Percentiles rank a stretch among this genome's conserved stretches.
Conservation (phyloP, 139 green algal genomes). For the Chlorella sp. region DNA sequence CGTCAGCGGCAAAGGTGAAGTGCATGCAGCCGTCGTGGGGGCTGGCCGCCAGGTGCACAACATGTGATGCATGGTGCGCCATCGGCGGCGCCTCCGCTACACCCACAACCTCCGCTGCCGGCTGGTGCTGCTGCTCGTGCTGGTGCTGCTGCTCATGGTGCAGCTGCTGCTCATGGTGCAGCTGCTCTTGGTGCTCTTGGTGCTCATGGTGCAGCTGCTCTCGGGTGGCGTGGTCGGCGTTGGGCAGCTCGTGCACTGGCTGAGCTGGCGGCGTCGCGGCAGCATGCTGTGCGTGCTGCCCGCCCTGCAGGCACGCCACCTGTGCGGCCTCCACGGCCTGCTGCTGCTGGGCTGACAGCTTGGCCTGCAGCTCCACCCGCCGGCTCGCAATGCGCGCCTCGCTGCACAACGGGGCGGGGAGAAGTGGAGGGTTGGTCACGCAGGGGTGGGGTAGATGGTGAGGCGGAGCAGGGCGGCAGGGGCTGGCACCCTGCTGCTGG, state of each 20-base stretch:
- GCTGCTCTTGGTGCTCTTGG: too few relatives aligned
- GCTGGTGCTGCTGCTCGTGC: too few relatives aligned
- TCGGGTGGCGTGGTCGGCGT: too few relatives aligned
- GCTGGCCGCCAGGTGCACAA: not conserved
- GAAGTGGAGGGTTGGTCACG: too few relatives aligned
- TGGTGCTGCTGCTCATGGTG: too few relatives aligned
- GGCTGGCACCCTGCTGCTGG: too few relatives aligned
- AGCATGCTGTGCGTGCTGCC: not conserved
- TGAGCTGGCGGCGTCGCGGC: not conserved
- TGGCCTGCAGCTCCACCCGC: not conserved
- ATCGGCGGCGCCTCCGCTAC: too few relatives aligned
- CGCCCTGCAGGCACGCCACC: constrained; percentile 10
- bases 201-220: too few relatives aligned
- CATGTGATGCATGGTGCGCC: not conserved
- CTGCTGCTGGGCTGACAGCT: not conserved
- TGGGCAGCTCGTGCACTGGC: not conserved
- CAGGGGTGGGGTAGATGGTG: not conserved
- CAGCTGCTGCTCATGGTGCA: too few relatives aligned
- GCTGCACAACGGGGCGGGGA: not conserved
- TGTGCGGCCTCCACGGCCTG: not conserved
- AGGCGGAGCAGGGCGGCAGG: not conserved
- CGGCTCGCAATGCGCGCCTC: not conserved
- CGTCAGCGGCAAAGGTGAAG: not conserved
- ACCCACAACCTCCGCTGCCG: too few relatives aligned
- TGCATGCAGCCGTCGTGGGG: not conserved